phyloP scores from a whole-genome alignment of 2,329 filamentous ascomycete genomes.

The Apiospora hydei region DNA sequence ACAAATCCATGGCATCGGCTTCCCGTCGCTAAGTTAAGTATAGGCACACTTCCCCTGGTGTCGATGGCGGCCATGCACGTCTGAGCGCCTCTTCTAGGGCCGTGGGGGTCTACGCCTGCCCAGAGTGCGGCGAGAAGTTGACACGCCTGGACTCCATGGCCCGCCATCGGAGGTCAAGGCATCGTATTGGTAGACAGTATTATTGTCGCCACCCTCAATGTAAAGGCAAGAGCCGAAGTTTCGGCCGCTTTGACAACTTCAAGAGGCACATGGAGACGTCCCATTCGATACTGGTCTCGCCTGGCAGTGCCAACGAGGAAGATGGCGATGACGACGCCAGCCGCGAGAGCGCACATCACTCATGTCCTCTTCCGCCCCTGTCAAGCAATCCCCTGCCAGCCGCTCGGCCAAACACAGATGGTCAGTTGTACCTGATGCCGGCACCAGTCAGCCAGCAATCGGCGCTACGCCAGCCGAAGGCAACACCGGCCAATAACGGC shows the following conservation, averaged over 20 bases:
- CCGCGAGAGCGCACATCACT: neutral
- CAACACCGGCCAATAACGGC: neutral
- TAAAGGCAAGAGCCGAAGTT: slow-evolving; percentile 14
- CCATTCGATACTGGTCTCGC: neutral
- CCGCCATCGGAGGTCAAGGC: slow-evolving; percentile 16
- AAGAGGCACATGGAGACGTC: slow-evolving; percentile 11
- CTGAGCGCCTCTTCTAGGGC: slow-evolving; percentile 8
- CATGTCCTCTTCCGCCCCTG: neutral
- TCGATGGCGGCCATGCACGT: neutral
- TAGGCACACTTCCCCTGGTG: neutral
- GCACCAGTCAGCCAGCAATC: neutral
- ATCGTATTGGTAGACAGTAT: slow-evolving; percentile 11
- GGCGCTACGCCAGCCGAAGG: neutral
- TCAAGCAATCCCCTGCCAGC: neutral
- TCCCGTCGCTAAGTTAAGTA: neutral
- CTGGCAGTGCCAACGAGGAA: slow-evolving; percentile 9
- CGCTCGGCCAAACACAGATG: neutral
- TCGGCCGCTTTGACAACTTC: slow-evolving; percentile 22
- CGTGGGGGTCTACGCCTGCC: slow-evolving; percentile 15
- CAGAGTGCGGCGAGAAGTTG: slow-evolving; percentile 11
- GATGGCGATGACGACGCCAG: neutral
- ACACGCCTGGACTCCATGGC: slow-evolving; percentile 20
- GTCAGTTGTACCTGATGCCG: neutral
- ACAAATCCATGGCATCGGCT: neutral
- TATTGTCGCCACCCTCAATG: slow-evolving; percentile 7